Conservation (phyloP, 176 grass and related monocot genomes). For the Aegilops longissima region DNA sequence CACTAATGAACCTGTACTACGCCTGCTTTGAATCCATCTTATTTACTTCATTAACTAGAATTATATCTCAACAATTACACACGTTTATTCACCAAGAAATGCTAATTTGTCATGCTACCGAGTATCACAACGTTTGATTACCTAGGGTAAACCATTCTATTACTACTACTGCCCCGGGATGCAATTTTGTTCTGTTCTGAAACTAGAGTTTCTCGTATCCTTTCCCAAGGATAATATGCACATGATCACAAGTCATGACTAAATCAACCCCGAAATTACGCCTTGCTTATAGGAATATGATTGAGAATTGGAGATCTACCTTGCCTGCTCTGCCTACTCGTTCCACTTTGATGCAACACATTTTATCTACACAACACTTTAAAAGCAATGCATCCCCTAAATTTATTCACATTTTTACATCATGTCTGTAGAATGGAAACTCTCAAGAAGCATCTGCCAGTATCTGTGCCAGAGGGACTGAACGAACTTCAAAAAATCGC, state of each 20-base stretch:
- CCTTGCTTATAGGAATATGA: neutral
- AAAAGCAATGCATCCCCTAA: neutral
- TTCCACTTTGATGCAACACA: neutral
- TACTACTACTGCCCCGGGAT: neutral
- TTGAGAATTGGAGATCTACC: neutral
- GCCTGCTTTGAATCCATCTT: neutral
- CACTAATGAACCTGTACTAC: neutral
- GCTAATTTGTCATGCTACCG: neutral
- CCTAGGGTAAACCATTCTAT: neutral
- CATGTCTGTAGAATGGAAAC: conserved; percentile 75
- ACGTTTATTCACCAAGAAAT: neutral
- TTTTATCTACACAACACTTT: neutral
- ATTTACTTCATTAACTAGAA: neutral
- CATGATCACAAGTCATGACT: neutral
- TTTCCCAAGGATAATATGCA: neutral
- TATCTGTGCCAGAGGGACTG: conserved; percentile 71
- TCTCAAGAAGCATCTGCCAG: conserved; percentile 79
- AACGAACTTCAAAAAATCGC: conserved; percentile 88
- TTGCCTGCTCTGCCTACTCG: neutral
- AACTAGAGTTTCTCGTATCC: neutral
- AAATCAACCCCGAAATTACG: neutral
- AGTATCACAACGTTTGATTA: neutral
- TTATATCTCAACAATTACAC: neutral
- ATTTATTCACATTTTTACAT: conserved; percentile 17
- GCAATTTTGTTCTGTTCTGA: conserved; percentile 9